phyloP scores from a whole-genome alignment of 306 rosid genomes.

The Lathyrus aphaca region DNA sequence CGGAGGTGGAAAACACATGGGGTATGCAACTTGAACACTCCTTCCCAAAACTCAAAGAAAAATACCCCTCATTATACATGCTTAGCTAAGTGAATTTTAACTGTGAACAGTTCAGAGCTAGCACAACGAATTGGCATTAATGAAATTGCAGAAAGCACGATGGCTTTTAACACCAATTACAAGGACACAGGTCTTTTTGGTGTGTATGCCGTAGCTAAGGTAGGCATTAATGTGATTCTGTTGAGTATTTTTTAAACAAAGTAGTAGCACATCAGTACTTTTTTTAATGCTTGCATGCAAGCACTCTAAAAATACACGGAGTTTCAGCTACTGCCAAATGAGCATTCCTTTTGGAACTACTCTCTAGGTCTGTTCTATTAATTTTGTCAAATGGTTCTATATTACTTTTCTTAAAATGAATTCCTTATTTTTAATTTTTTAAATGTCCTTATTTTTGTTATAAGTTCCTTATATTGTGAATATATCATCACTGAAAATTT shows the following conservation, averaged over 20 bases:
- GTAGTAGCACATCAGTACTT: neutral
- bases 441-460: neutral
- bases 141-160: slow-evolving; percentile 42
- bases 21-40: slow-evolving; percentile 51
- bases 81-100: slow-evolving; percentile 23
- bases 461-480: neutral
- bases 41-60: neutral
- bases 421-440: neutral
- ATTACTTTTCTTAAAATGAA: neutral
- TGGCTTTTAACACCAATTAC: slow-evolving; percentile 41
- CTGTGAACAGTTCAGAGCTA: slow-evolving; percentile 38
- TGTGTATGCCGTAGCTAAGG: slow-evolving; percentile 41
- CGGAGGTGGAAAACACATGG: slow-evolving; percentile 97
- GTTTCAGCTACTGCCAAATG: slow-evolving; percentile 3
- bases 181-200: slow-evolving; percentile 42
- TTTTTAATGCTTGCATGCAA: slow-evolving; percentile 4
- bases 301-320: neutral
- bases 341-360: neutral
- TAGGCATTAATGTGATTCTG: slow-evolving; percentile 4
- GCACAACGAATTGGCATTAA: slow-evolving; percentile 43
- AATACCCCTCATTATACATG: neutral
- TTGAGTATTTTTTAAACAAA: neutral
- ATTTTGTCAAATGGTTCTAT: neutral
- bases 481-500: neutral
- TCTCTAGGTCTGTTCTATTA: neutral